Base-by-base conservation (phyloP, 2,329 filamentous ascomycete species). In the Talaromyces pinophilus region DNA sequence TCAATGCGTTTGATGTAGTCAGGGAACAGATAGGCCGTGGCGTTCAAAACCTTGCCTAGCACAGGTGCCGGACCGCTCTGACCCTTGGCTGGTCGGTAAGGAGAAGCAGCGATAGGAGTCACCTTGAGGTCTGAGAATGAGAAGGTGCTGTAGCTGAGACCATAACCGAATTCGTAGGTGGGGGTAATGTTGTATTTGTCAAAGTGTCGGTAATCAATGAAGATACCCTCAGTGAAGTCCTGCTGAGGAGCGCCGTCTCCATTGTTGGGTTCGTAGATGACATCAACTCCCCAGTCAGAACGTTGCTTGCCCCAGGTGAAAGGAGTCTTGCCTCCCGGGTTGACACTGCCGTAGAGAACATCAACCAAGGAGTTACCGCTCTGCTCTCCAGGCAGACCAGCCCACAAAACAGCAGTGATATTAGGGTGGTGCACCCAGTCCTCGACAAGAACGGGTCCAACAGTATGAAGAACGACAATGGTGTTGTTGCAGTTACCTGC, bases 401-500 rank as follows among this genome's bases (percentile, higher is more conserved):
- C 90, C 85, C 89, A 92, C 19, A 93, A 81, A 65, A 93, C 89
- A 44, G 88, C 90, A 59, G 89, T 91, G 69, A 94, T 85, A 72
- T 91, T 92, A 3, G 86, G 85, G 72, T 90, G 78, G 65, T 81
- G 73, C 40, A 82, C 78, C 80, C 81, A 83, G 59, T 92, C 86
- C 13, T 88, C 87, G 28, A 97, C 79, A 0, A 96, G 81, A 4
- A 96, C 91, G 0, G 93, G 88, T 0, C 93, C 93, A 3, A 89
- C 87, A 1, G 91, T 92, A 82, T 98, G 94, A 67, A 98, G 90
- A 66, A 97, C 87, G 17, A 98, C 92, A 67, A 98, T 90, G 13
- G 93, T 97, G 84, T 97, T 97, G 81, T 90, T 88, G 83, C 90
- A 93, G 68, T 88, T 76, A 7, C 88, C 84, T 0, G 92, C 88